phyloP scores from a whole-genome alignment of 1,139 yeast species.

The Nakaseomyces delphensis region DNA sequence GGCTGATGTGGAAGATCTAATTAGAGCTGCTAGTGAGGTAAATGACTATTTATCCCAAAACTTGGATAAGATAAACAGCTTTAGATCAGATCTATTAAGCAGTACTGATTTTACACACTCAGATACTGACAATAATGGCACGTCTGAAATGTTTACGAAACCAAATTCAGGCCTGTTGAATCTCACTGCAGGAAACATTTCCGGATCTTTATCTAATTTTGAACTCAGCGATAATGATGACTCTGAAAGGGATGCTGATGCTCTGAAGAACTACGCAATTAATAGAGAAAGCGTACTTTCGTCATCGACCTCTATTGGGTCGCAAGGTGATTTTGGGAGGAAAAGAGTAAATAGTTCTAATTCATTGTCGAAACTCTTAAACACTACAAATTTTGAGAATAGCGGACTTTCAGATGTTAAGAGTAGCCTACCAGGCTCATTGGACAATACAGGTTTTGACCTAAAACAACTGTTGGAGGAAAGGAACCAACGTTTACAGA shows the following conservation, averaged over 20 bases:
- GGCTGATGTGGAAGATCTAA: slow-evolving; percentile 25
- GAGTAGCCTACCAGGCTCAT: neutral
- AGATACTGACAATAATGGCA: slow-evolving; percentile 5
- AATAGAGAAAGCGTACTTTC: slow-evolving; percentile 3
- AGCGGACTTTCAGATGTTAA: neutral
- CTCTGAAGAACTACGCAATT: neutral
- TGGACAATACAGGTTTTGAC: neutral
- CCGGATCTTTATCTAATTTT: slow-evolving; percentile 29
- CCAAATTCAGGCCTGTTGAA: neutral
- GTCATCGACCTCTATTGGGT: slow-evolving; percentile 3
- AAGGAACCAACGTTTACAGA: neutral
- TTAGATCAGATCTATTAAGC: slow-evolving; percentile 17
- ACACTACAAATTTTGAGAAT: neutral
- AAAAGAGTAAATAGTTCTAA: neutral
- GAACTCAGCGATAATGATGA: slow-evolving; percentile 23
- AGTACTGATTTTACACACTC: slow-evolving; percentile 8
- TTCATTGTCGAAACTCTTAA: slow-evolving; percentile 1
- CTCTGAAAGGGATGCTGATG: slow-evolving; percentile 4
- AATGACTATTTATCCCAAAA: slow-evolving; percentile 26
- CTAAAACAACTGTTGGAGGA: neutral
- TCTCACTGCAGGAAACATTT: slow-evolving; percentile 19
- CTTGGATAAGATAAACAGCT: slow-evolving; percentile 21
- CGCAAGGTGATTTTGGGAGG: slow-evolving; percentile 3
- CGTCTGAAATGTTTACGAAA: neutral
- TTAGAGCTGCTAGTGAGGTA: slow-evolving; percentile 26